These are phyloP conservation scores for Myxozyma sirexii DNA, from an alignment of 805 yeast genomes.

Conservation along the genomic window DNA sequence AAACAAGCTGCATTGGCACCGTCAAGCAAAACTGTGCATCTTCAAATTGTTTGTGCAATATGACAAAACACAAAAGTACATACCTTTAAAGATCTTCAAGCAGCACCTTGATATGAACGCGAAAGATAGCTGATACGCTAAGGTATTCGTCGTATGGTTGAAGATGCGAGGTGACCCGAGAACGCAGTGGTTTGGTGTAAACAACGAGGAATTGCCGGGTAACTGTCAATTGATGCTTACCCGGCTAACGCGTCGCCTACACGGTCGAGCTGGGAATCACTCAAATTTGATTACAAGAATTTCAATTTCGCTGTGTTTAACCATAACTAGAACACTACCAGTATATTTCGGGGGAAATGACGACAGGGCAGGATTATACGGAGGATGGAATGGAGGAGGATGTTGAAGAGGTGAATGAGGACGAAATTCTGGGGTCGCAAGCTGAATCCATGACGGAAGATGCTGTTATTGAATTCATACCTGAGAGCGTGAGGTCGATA, in stretches of 20 bases:
- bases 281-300: neutral
- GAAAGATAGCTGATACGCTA: neutral
- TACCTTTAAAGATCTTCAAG: no score
- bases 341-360: no score
- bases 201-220: neutral
- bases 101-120: no score
- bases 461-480: slow-evolving; percentile 14
- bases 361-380: no score
- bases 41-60: no score
- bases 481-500: slow-evolving; percentile 20
- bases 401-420: slow-evolving; percentile 1
- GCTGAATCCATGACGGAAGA: neutral
- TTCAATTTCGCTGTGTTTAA: no score
- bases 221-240: slow-evolving; percentile 2
- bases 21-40: no score
- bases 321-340: no score
- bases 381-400: neutral
- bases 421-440: neutral
- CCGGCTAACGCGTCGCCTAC: slow-evolving; percentile 23
- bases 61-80: no score
- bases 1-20: neutral
- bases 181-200: neutral
- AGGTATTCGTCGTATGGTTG: neutral
- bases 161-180: neutral
- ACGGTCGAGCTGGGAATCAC: neutral